These are phyloP conservation scores for Taiozyma onychis DNA, from an alignment of 1,139 yeast species.

Conservation along the genomic window DNA sequence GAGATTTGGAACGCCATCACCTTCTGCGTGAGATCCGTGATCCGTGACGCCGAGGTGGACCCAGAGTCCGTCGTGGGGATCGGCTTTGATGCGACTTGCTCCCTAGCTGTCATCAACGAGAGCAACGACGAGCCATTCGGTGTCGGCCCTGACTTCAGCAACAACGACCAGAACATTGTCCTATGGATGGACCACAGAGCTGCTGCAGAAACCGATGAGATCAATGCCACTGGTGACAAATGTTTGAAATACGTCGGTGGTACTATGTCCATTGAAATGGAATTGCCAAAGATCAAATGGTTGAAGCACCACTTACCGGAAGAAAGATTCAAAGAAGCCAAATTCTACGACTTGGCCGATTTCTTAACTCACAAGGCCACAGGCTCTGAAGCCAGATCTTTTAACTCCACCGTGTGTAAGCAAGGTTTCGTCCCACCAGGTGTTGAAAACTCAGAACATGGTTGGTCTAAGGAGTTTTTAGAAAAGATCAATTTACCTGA, in stretches of 20 bases:
- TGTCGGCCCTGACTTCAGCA: conserved; percentile 86
- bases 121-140: conserved; percentile 65
- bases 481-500: conserved; percentile 65
- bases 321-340: conserved; percentile 53
- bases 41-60: conserved; percentile 70
- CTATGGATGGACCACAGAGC: conserved; percentile 99
- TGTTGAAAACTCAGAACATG: conserved; percentile 76
- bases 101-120: conserved; percentile 75
- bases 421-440: conserved; percentile 94
- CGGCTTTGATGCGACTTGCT: conserved; percentile 97
- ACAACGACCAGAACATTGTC: conserved; percentile 72
- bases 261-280: conserved; percentile 97
- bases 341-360: conserved; percentile 91
- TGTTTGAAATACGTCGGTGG: conserved; percentile 93
- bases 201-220: conserved; percentile 70
- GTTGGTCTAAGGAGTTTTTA: conserved; percentile 86
- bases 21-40: conserved; percentile 68
- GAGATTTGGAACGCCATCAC: conserved; percentile 92
- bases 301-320: conserved; percentile 78
- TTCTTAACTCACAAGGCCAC: conserved; percentile 88
- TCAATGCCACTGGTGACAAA: conserved; percentile 75
- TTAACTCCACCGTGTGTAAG: conserved; percentile 88
- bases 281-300: conserved; percentile 96
- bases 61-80: conserved; percentile 69
- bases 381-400: conserved; percentile 78